Evolutionary conservation across 495 filamentous ascomycete genomes (phyloP).

Genomic region (Podospora pseudocomata): DNA sequence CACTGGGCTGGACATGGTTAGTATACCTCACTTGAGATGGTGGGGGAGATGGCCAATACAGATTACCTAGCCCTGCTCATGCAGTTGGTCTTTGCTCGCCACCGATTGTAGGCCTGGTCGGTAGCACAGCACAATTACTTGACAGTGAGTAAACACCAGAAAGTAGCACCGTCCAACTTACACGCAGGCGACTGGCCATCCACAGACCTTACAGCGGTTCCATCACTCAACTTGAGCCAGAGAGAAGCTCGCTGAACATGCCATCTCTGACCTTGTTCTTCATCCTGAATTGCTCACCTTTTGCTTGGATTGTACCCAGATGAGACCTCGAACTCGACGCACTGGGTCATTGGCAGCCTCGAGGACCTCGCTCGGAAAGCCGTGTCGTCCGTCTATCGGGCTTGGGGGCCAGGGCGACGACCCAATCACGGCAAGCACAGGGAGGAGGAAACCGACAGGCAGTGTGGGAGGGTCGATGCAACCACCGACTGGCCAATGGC

Average conservation of each 20-base stretch:
- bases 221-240: background rate
- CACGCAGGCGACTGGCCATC: background rate
- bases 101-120: constrained; percentile 13
- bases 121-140: constrained; percentile 15
- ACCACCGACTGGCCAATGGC: constrained; percentile 12
- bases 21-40: constrained; percentile 8
- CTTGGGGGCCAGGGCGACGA: constrained; percentile 6
- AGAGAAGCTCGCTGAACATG: background rate
- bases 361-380: background rate
- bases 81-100: constrained; percentile 23
- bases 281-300: background rate
- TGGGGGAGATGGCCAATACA: constrained; percentile 6
- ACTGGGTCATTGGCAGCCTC: constrained; percentile 9
- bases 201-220: background rate
- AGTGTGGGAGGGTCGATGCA: constrained; percentile 9
- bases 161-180: constrained; percentile 1
- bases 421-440: constrained; percentile 15
- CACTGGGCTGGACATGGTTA: constrained; percentile 6
- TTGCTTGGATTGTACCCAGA: background rate
- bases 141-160: background rate
- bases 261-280: background rate
- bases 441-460: background rate
- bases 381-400: background rate
- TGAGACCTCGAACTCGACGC: background rate
- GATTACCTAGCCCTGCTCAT: constrained; percentile 4